Base-by-base conservation (phyloP, 441 rosid species). In the Gossypium davidsonii region DNA sequence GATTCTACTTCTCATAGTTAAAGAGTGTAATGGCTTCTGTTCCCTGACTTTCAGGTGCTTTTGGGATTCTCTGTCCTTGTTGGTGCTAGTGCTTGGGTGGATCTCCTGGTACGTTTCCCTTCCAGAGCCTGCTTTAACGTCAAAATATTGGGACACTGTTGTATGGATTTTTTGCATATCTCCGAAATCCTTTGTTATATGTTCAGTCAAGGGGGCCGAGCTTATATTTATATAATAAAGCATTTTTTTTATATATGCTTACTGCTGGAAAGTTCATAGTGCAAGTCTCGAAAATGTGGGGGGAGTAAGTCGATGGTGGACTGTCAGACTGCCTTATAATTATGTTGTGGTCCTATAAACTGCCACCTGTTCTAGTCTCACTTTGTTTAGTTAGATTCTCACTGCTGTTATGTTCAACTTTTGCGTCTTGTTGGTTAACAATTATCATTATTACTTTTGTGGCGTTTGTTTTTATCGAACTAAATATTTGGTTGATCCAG, bases 1-100 rank as follows among this genome's bases (percentile, higher is more conserved):
- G 6, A 12, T 34, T 57, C 6, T 1, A 6, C 4, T 23, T 70
- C n/a, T 17, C 66, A 25, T 64, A 14, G 39, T 31, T 20, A 17
- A 15, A 12, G 23, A 6, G 67, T 55, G 6, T 67, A 63, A 73
- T 70, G 12, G 58, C 28, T 65, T 46, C 20, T n/a, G 23, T 65
- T 66, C 55, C 12, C 34, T 23, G 5, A 21, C 70, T 23, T 46
- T 14, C 70, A 66, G 70, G 70, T 66, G 56, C 70, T 96, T 62
- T 79, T 96, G 68, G 99, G 99, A 71, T 96, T 96, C 85, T 96
- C 99, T 55, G 83, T 96, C 74, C 93, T 96, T 73, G 97, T 93
- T 65, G 99, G 99, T 73, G 94, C 99, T 72, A 96, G 94, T 83
- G 90, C 98, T 4, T 96, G 98, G 98, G 98, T 89, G 73, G 98